Percentiles rank a stretch among this genome's conserved stretches.
Evolutionary conservation across 2,329 filamentous ascomycete species (phyloP).

Genomic region (Botrytis sinoallii): DNA sequence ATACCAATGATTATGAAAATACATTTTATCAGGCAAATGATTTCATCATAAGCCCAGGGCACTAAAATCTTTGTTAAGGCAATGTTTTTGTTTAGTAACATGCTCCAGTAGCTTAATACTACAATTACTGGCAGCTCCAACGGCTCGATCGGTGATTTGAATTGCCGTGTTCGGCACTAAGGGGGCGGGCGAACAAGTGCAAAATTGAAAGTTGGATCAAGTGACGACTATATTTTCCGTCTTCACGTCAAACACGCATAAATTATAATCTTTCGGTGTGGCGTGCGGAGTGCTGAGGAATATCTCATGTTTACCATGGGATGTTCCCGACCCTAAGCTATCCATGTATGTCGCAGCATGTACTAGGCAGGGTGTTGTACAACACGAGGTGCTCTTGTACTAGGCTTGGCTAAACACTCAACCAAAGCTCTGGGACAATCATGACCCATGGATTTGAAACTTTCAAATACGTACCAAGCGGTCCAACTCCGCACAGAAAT

Average conservation of each 20-base stretch:
- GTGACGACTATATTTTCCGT: not conserved
- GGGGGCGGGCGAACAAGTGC: not conserved
- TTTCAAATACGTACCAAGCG: not conserved
- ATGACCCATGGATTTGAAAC: not conserved
- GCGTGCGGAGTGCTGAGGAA: not conserved
- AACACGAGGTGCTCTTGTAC: constrained; percentile 10
- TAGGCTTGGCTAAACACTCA: not conserved
- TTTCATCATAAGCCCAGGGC: not conserved
- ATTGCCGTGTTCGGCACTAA: not conserved
- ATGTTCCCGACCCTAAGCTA: not conserved
- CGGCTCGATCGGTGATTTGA: not conserved
- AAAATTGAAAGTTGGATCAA: not conserved
- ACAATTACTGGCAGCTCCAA: not conserved
- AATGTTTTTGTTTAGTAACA: constrained; percentile 9
- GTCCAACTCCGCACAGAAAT: not conserved
- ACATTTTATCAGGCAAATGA: not conserved
- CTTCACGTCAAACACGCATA: not conserved
- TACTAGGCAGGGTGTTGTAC: constrained; percentile 7
- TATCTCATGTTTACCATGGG: not conserved
- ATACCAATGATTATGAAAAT: not conserved
- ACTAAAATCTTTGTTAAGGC: not conserved
- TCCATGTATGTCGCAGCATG: constrained; percentile 14
- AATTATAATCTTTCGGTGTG: not conserved
- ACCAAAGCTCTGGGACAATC: constrained; percentile 3
- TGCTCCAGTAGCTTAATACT: not conserved